A percentile compares a stretch with the other conserved stretches of the same genome.
These are phyloP conservation scores for Microdochium nivale DNA, from an alignment of 2,329 filamentous ascomycete species.

Conservation along the genomic window DNA sequence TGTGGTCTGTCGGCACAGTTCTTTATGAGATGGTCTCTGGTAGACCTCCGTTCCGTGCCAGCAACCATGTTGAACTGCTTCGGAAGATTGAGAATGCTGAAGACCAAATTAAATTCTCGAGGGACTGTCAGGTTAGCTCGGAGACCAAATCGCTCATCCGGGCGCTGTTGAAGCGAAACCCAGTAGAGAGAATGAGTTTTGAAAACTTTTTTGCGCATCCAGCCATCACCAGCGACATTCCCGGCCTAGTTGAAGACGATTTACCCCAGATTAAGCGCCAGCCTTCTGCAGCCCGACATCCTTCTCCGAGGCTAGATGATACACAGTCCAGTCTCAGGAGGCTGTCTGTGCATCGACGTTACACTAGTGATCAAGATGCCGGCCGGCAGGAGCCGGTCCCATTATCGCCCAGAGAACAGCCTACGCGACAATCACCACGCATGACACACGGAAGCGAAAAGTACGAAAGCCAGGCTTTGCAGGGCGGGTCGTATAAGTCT, in stretches of 20 bases:
- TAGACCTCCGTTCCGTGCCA: slow-evolving; percentile 81
- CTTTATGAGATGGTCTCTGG: slow-evolving; percentile 92
- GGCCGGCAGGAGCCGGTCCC: slow-evolving; percentile 22
- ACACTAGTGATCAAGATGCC: slow-evolving; percentile 25
- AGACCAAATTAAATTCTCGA: slow-evolving; percentile 76
- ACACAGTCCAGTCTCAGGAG: slow-evolving; percentile 19
- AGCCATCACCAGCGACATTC: slow-evolving; percentile 68
- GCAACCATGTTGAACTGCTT: slow-evolving; percentile 89
- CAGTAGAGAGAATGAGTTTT: slow-evolving; percentile 78
- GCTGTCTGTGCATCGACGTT: slow-evolving; percentile 30
- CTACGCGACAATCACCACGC: slow-evolving; percentile 32
- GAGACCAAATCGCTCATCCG: slow-evolving; percentile 78
- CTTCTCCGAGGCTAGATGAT: slow-evolving; percentile 22
- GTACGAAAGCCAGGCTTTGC: slow-evolving; percentile 20
- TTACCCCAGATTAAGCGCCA: slow-evolving; percentile 32
- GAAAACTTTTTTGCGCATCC: slow-evolving; percentile 73
- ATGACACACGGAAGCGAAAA: slow-evolving; percentile 29
- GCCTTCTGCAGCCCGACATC: slow-evolving; percentile 23
- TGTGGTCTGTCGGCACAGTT: slow-evolving; percentile 97
- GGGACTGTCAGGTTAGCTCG: slow-evolving; percentile 60
- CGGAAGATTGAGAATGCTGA: slow-evolving; percentile 85
- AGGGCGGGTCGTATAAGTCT: slow-evolving; percentile 11
- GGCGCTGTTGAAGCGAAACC: slow-evolving; percentile 73
- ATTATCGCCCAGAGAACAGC: slow-evolving; percentile 33
- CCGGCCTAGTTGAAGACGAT: slow-evolving; percentile 74